Evolutionary conservation across 2,329 filamentous ascomycete species (phyloP), one percentile per base, ranked within the genome.

Genomic region (Penicillium corylophilum): DNA sequence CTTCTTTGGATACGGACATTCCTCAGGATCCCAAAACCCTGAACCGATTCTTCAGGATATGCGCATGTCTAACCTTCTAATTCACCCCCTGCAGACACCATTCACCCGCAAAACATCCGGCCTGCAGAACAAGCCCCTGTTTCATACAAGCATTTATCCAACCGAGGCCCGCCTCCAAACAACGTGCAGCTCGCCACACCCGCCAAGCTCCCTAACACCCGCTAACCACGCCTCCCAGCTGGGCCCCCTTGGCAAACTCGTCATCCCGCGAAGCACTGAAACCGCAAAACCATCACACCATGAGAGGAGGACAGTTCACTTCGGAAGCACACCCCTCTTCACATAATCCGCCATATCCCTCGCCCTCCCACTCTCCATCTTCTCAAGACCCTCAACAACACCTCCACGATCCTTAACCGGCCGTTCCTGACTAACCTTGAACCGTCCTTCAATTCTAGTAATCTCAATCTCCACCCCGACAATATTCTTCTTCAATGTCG

Each of bases 341-440:
- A 62, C 57, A 53, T 60, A 57, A 3, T 39, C 51, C 24, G 50
- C 57, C 57, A 62, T 62, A 44, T 57, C 44, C 42, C 28, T 46
- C 26, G 53, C 59, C n/a, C 13, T 28, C 23, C n/a, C 28, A 16
- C 33, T 39, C 5, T 43, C 49, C 38, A 54, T 48, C 16, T 24
- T 31, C 36, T 54, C 46, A 22, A 62, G 42, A 6, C 59, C 59
- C 24, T 56, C 42, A 36, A 60, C 50, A 31, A 63, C 60, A 23
- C 60, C 60, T 2, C 22, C 42, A 8, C 60, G 57, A 54, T 62
- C 57, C 12, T 22, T 29, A 7, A 39, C 44, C 10, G 43, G 46
- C 12, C 49, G 44, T 44, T 63, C 60, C 50, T 63, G 60, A 46
- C 59, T 59, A 39, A 61, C 51, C 43, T 63, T 62, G 45, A 62